Percentiles rank a stretch among this genome's conserved stretches.
phyloP scores from a whole-genome alignment of 2,329 filamentous ascomycete species.

The Paraphoma chrysanthemicola region DNA sequence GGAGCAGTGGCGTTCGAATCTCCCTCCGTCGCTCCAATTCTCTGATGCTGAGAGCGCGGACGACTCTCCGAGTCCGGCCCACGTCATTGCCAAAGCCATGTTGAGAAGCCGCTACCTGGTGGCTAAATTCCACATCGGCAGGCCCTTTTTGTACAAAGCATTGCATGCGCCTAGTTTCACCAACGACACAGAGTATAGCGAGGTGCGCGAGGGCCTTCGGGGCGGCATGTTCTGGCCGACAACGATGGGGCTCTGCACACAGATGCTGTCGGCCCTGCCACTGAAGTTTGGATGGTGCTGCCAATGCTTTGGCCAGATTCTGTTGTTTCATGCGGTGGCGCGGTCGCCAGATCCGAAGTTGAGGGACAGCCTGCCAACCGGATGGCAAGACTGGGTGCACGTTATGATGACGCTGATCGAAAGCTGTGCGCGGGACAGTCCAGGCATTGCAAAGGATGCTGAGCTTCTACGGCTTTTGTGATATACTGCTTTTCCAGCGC shows the following conservation, averaged over 20 bases:
- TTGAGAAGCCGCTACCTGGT: conserved; percentile 47
- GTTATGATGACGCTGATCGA: conserved; percentile 46
- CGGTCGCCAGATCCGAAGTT: conserved; percentile 36
- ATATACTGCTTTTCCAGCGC: neutral
- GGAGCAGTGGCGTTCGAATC: conserved; percentile 62
- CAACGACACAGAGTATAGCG: conserved; percentile 40
- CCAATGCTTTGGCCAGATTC: conserved; percentile 47
- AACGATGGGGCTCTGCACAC: conserved; percentile 44
- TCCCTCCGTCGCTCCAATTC: conserved; percentile 58
- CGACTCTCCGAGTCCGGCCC: conserved; percentile 40
- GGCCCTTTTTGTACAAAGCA: conserved; percentile 48
- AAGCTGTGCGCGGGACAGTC: conserved; percentile 40
- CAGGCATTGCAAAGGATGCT: conserved; percentile 44
- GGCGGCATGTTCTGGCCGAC: conserved; percentile 48
- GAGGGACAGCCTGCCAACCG: conserved; percentile 39
- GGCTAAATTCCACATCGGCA: conserved; percentile 47
- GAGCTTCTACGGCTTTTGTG: conserved; percentile 43
- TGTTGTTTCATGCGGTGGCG: conserved; percentile 43
- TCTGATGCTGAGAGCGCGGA: conserved; percentile 42
- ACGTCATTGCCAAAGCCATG: conserved; percentile 49
- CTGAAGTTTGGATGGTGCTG: conserved; percentile 49
- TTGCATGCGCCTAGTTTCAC: conserved; percentile 39
- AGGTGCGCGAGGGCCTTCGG: conserved; percentile 35
- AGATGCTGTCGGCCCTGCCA: conserved; percentile 44
- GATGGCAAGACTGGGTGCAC: conserved; percentile 45